These are phyloP conservation scores for Strombidium stylifer DNA, from an alignment of 73 alveolate species.

Conservation along the genomic window DNA sequence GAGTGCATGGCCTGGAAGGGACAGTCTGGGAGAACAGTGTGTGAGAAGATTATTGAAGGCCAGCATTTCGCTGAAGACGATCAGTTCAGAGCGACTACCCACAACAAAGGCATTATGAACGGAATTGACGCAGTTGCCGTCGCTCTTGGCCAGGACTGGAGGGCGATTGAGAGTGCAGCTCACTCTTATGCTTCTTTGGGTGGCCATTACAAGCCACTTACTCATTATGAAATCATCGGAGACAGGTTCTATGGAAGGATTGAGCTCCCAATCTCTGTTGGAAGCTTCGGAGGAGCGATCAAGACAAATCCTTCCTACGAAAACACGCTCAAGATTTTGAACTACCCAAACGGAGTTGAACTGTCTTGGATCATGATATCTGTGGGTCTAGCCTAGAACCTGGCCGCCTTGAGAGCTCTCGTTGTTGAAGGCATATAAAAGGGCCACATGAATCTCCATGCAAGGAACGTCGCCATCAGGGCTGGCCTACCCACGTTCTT, in stretches of 20 bases:
- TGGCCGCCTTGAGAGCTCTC: constrained; percentile 95
- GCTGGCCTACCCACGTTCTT: constrained; percentile 93
- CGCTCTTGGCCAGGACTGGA: constrained; percentile 97
- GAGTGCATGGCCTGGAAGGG: constrained; percentile 75
- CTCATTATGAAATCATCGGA: constrained; percentile 69
- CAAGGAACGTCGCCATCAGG: constrained; percentile 91
- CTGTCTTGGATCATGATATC: constrained; percentile 86
- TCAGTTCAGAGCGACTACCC: constrained; percentile 94
- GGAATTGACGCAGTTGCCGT: constrained; percentile 98
- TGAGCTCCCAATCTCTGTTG: constrained; percentile 95
- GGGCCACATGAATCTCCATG: constrained; percentile 98
- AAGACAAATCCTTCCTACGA: constrained; percentile 84
- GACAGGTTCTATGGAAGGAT: constrained; percentile 74
- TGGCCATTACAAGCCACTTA: constrained; percentile 89
- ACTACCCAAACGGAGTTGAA: constrained; percentile 80
- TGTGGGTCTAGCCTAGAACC: constrained; percentile 96
- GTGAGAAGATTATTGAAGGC: constrained; percentile 89
- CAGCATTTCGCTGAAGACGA: constrained; percentile 87
- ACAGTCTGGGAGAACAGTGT: constrained; percentile 85
- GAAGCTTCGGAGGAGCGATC: constrained; percentile 95
- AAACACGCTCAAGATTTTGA: constrained; percentile 67
- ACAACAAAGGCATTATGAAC: constrained; percentile 97
- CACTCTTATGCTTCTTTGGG: constrained; percentile 93
- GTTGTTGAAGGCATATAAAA: constrained; percentile 93
- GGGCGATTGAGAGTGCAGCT: constrained; percentile 96